Conservation (phyloP, 805 yeast genomes). For the Brettanomyces nanus region DNA sequence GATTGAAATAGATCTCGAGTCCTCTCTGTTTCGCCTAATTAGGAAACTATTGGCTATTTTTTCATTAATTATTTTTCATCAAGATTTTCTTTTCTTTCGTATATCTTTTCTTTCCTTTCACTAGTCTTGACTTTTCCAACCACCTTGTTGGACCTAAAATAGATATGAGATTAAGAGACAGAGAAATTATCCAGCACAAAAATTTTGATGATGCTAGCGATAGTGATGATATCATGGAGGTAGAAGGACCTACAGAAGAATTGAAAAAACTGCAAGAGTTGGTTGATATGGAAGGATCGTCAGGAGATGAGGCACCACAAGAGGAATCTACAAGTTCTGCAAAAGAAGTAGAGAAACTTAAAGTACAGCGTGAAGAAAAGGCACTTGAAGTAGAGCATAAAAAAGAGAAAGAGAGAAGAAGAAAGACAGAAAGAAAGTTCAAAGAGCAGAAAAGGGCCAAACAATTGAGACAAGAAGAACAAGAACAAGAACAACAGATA, state of each 20-base stretch:
- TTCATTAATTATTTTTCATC: too few species aligned
- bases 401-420: conserved; percentile 27
- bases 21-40: too few species aligned
- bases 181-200: conserved; percentile 3
- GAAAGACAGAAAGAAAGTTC: conserved; percentile 21
- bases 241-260: background rate
- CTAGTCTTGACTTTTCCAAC: too few species aligned
- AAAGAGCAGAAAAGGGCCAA: conserved; percentile 26
- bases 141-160: too few species aligned
- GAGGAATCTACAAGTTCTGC: conserved; percentile 28
- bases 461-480: conserved; percentile 13
- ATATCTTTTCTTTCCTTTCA: too few species aligned
- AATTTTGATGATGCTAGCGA: conserved; percentile 8
- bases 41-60: too few species aligned
- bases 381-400: conserved; percentile 13
- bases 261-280: conserved; percentile 12
- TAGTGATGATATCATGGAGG: conserved; percentile 2
- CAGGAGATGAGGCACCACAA: conserved; percentile 44
- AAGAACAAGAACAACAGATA: conserved; percentile 13
- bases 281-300: conserved; percentile 7
- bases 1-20: too few species aligned
- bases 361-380: conserved; percentile 13
- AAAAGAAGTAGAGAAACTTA: conserved; percentile 14
- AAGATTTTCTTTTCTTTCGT: too few species aligned
- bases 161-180: background rate